Conservation (phyloP, 2,329 filamentous ascomycete species). For the Venturia nashicola region DNA sequence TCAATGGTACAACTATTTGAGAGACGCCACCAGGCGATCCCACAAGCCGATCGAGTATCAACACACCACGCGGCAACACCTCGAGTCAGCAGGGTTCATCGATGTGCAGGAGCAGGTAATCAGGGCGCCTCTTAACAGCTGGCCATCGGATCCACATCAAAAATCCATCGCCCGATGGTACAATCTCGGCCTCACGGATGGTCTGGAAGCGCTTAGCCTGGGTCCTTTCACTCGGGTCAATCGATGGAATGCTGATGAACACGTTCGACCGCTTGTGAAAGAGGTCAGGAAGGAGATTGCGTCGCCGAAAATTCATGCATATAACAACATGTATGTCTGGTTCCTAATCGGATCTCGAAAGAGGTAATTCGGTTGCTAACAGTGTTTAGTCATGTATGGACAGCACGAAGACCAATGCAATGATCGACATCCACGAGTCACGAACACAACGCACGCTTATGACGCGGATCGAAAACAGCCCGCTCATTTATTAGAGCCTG, state of each 20-base stretch:
- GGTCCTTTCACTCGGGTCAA: slow-evolving; percentile 58
- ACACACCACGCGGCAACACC: slow-evolving; percentile 44
- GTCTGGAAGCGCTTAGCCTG: slow-evolving; percentile 60
- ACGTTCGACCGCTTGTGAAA: slow-evolving; percentile 50
- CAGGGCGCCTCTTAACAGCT: slow-evolving; percentile 61
- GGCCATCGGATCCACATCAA: slow-evolving; percentile 51
- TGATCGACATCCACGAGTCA: slow-evolving; percentile 5
- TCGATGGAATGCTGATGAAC: slow-evolving; percentile 42
- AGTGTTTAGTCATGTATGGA: slow-evolving; percentile 11
- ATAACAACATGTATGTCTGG: slow-evolving; percentile 60
- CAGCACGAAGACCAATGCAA: slow-evolving; percentile 10
- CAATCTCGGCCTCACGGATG: slow-evolving; percentile 62
- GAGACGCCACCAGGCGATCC: slow-evolving; percentile 53
- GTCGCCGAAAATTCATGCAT: slow-evolving; percentile 55
- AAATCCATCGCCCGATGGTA: slow-evolving; percentile 71
- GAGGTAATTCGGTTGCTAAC: not conserved
- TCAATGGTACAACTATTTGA: slow-evolving; percentile 58
- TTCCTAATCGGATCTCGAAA: not conserved
- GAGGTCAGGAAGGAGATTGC: slow-evolving; percentile 58
- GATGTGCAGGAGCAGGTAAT: slow-evolving; percentile 63
- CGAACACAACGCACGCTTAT: not conserved
- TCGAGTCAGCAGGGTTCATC: slow-evolving; percentile 63
- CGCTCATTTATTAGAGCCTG: not conserved
- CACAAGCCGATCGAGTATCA: slow-evolving; percentile 56
- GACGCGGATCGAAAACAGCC: not conserved